These are phyloP conservation scores for Ogataea zsoltii DNA, from an alignment of 805 yeast species.

Conservation along the genomic window DNA sequence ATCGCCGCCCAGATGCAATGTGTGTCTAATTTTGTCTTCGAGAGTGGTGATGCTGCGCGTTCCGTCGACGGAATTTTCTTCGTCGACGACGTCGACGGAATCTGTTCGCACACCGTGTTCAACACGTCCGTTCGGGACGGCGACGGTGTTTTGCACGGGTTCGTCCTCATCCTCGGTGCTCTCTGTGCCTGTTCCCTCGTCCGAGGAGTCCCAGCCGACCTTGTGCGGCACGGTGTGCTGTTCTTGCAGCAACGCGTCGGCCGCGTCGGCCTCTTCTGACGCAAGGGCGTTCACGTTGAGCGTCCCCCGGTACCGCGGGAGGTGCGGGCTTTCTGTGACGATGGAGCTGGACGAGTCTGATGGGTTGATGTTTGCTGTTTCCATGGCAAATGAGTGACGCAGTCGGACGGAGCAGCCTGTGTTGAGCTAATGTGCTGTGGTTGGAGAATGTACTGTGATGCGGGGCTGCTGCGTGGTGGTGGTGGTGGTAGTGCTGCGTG, in stretches of 20 bases:
- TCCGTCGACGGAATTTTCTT: too few relatives aligned
- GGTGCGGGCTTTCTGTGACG: slow-evolving; percentile 1
- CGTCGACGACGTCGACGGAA: too few relatives aligned
- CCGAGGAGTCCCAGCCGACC: slow-evolving; percentile 14
- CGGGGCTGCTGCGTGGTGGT: too few relatives aligned
- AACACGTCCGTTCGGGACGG: too few relatives aligned
- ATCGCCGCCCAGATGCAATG: slow-evolving; percentile 1
- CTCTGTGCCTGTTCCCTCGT: too few relatives aligned
- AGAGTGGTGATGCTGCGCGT: slow-evolving; percentile 6
- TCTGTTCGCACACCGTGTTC: too few relatives aligned
- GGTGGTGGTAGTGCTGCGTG: too few relatives aligned
- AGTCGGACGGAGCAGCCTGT: too few relatives aligned
- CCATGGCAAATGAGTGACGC: slow-evolving; percentile 1
- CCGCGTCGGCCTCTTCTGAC: slow-evolving; percentile 10
- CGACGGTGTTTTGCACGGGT: neutral
- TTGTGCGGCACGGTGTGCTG: neutral
- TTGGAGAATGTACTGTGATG: too few relatives aligned
- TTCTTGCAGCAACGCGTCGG: slow-evolving; percentile 1
- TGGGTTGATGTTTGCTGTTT: neutral
- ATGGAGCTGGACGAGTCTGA: slow-evolving; percentile 5
- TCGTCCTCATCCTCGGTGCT: slow-evolving; percentile 9
- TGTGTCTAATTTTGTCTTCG: slow-evolving; percentile 9
- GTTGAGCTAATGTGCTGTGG: too few relatives aligned
- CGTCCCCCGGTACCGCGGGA: slow-evolving; percentile 33
- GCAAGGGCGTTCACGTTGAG: slow-evolving; percentile 31